A percentile compares a stretch with the other conserved stretches of the same genome.
Conservation (phyloP, 768 basidiomycete species). For the Agaricus blazei region DNA sequence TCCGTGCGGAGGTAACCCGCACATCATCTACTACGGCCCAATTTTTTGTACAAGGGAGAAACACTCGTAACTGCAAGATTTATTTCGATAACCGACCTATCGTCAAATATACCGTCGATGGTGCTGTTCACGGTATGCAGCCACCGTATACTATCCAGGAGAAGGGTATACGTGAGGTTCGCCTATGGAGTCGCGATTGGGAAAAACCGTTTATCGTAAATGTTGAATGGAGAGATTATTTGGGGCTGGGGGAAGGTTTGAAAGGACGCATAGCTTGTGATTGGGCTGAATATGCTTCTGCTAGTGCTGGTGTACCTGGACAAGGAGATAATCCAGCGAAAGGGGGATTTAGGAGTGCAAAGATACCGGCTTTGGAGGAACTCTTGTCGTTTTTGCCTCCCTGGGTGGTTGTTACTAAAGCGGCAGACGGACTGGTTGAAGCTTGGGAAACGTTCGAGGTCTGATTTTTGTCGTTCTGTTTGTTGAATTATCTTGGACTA, state of each 20-base stretch:
- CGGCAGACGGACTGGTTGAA: conserved; percentile 54
- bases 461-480: conserved; percentile 10
- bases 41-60: conserved; percentile 46
- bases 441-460: conserved; percentile 33
- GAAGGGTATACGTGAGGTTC: conserved; percentile 28
- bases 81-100: conserved; percentile 44
- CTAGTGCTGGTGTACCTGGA: conserved; percentile 19
- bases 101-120: conserved; percentile 33
- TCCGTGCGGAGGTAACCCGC: conserved; percentile 37
- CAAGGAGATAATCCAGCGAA: conserved; percentile 33
- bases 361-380: conserved; percentile 71
- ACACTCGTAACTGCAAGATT: conserved; percentile 61
- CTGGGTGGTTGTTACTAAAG: conserved; percentile 63
- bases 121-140: conserved; percentile 32
- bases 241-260: conserved; percentile 11
- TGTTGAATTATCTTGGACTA: neutral
- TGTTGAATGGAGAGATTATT: conserved; percentile 38
- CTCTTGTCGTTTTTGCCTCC: conserved; percentile 56
- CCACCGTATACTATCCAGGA: conserved; percentile 32
- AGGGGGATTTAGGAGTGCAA: conserved; percentile 19
- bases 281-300: conserved; percentile 67
- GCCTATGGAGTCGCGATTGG: conserved; percentile 63
- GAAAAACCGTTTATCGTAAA: conserved; percentile 47
- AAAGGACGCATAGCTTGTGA: conserved; percentile 52
- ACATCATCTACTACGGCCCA: conserved; percentile 39